phyloP scores from a whole-genome alignment of 176 grass and related monocot species.

The Avena sativa region DNA sequence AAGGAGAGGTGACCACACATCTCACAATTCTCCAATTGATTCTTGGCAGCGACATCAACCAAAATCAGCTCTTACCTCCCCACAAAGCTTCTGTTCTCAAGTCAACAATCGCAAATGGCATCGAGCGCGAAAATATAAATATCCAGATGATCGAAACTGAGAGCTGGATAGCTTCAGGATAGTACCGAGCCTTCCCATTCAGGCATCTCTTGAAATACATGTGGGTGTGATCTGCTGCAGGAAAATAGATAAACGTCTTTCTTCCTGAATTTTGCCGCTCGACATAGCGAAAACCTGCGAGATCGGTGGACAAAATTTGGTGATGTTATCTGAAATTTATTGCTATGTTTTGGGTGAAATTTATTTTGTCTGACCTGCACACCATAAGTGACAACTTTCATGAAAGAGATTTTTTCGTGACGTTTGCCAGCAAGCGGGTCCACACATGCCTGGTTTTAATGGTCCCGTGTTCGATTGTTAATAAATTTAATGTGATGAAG shows the following conservation, averaged over 20 bases:
- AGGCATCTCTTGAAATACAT: background rate
- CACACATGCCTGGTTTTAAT: background rate
- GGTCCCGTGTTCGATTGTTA: background rate
- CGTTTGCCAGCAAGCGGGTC: background rate
- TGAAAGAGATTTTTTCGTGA: background rate
- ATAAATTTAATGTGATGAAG: background rate
- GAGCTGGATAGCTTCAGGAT: background rate
- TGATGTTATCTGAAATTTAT: background rate
- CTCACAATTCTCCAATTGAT: background rate
- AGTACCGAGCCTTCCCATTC: background rate
- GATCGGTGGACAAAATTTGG: background rate
- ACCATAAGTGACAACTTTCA: background rate
- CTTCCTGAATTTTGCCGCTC: background rate
- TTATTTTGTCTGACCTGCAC: background rate
- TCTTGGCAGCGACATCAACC: background rate
- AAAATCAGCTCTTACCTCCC: background rate
- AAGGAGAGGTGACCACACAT: background rate
- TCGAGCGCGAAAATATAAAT: background rate
- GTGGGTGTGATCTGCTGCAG: background rate
- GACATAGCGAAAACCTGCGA: background rate
- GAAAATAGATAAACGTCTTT: background rate
- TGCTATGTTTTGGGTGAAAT: background rate
- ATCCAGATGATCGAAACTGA: conserved; percentile 16
- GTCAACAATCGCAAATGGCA: conserved; percentile 35
- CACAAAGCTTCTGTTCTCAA: background rate